These are phyloP conservation scores for Antrodiella citrinella DNA, from an alignment of 768 basidiomycete genomes.

Conservation along the genomic window DNA sequence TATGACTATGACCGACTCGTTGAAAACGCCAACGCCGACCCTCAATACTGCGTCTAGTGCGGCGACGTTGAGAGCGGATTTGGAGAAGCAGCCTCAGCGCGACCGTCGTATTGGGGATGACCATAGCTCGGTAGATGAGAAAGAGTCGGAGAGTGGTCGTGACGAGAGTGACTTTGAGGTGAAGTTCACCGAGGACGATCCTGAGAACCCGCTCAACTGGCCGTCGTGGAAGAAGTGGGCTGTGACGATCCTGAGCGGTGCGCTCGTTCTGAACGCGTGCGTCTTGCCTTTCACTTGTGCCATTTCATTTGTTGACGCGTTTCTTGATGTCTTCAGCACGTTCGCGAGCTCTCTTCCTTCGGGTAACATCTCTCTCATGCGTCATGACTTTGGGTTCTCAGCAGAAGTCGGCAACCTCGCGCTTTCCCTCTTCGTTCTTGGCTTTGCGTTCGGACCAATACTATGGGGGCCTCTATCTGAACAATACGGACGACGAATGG, in stretches of 20 bases:
- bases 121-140: background rate
- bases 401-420: conserved; percentile 41
- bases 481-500: conserved; percentile 49
- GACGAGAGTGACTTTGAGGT: conserved; percentile 19
- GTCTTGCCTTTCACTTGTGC: conserved; percentile 10
- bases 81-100: background rate
- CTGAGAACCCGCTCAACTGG: conserved; percentile 20
- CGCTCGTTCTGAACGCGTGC: conserved; percentile 27
- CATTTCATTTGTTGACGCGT: background rate
- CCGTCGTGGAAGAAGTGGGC: conserved; percentile 16
- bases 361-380: background rate
- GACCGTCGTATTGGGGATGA: too few species aligned
- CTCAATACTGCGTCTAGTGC: background rate
- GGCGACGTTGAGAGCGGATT: background rate
- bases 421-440: conserved; percentile 52
- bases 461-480: conserved; percentile 21
- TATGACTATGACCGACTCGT: background rate
- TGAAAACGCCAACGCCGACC: background rate
- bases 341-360: background rate
- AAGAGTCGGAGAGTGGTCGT: too few species aligned
- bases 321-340: background rate
- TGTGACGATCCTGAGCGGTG: conserved; percentile 16
- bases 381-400: conserved; percentile 32
- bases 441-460: conserved; percentile 43
- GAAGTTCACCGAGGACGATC: conserved; percentile 14